Conservation (phyloP, 257 asterid genomes). For the Solanum verrucosum region DNA sequence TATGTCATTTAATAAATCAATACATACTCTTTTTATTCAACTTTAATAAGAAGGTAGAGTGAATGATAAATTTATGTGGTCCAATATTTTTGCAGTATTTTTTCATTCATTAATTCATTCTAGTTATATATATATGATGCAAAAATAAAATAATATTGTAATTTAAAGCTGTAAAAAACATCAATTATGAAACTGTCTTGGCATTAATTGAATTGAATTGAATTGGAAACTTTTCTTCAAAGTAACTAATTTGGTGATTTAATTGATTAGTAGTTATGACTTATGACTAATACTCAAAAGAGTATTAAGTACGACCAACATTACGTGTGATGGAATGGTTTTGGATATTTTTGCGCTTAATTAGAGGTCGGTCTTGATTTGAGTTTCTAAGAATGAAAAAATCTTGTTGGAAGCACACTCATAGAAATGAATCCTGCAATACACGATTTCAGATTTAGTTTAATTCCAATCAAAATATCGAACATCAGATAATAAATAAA, state of each 20-base stretch:
- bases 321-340: neutral
- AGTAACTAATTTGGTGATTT: neutral
- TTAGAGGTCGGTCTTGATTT: neutral
- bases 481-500: accelerated
- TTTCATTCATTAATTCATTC: neutral
- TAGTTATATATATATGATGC: neutral
- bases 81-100: neutral
- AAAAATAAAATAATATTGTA: neutral
- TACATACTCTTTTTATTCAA: neutral
- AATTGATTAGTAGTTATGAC: neutral
- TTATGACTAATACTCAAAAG: neutral
- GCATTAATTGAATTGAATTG: neutral
- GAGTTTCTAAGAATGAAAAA: neutral
- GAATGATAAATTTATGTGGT: neutral
- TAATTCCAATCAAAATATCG: neutral
- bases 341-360: neutral
- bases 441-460: neutral
- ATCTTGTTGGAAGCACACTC: neutral
- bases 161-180: neutral
- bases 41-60: neutral
- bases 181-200: neutral
- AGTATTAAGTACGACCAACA: neutral
- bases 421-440: neutral
- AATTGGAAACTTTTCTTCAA: neutral
- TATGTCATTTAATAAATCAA: neutral